A percentile compares a stretch with the other conserved stretches of the same genome.
phyloP scores from a whole-genome alignment of 345 rosid species.

The Acer negundo region DNA sequence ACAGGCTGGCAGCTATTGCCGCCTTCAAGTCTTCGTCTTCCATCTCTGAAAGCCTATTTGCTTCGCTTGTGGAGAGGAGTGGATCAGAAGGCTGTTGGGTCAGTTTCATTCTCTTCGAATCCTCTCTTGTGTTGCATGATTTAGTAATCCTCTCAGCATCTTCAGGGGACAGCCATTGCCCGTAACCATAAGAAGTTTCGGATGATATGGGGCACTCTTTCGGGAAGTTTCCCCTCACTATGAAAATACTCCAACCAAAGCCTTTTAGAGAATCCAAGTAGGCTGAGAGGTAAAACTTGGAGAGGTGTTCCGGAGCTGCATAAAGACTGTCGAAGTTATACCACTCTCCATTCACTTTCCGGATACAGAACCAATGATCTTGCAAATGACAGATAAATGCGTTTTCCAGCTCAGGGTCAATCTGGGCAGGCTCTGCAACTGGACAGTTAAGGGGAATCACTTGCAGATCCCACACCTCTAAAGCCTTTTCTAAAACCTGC shows the following conservation, averaged over 20 bases:
- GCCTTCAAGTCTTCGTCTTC: slow-evolving; percentile 89
- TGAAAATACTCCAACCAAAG: slow-evolving; percentile 91
- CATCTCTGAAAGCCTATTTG: slow-evolving; percentile 44
- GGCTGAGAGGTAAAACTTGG: slow-evolving; percentile 88
- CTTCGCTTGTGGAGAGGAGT: slow-evolving; percentile 37
- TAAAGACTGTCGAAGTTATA: slow-evolving; percentile 93
- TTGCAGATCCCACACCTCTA: slow-evolving; percentile 90
- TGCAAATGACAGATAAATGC: slow-evolving; percentile 95
- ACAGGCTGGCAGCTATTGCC: slow-evolving; percentile 87
- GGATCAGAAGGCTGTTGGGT: slow-evolving; percentile 40
- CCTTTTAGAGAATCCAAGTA: slow-evolving; percentile 81
- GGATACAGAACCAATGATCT: slow-evolving; percentile 94
- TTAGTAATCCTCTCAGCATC: slow-evolving; percentile 85
- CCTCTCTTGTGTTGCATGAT: slow-evolving; percentile 45
- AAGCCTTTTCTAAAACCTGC: slow-evolving; percentile 92
- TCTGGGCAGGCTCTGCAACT: slow-evolving; percentile 86
- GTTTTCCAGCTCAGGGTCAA: slow-evolving; percentile 80
- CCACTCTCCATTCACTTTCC: slow-evolving; percentile 90
- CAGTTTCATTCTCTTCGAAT: slow-evolving; percentile 33
- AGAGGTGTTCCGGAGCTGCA: slow-evolving; percentile 86
- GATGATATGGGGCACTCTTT: slow-evolving; percentile 74
- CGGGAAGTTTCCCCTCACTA: slow-evolving; percentile 89
- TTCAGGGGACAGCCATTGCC: slow-evolving; percentile 89
- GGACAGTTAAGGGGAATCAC: slow-evolving; percentile 92
- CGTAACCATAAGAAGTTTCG: slow-evolving; percentile 75